Base-by-base conservation (phyloP, 2,329 filamentous ascomycete genomes). In the Escovopsis sp. region DNA sequence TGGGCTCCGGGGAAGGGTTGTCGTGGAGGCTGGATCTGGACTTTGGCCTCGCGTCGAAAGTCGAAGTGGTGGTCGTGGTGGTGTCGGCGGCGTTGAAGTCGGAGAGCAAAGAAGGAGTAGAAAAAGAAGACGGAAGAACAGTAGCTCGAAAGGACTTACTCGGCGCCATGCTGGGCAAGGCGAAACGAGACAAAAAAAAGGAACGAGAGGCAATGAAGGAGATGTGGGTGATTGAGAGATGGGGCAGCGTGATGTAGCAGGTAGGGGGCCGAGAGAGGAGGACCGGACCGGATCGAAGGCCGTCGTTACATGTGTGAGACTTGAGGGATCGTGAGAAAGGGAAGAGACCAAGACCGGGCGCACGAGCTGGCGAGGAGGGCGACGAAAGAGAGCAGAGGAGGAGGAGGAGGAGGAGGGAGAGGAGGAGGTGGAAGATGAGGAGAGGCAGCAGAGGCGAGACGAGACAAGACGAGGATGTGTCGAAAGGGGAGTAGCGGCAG, bases 101-200 rank as follows among this genome's bases (percentile, higher is more conserved):
- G 36, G 49, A 47, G 37, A 48, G 41, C 49, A 48, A 31, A 47
- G 31, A 54, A 40, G 38, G 48, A 46, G 42, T 49, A 50, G 47
- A 61, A 52, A 43, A 57, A 54, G 53, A 54, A 45, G 54, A 50
- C 44, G 54, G 49, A 43, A 61, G 49, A 36, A 54, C 45, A 39
- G 53, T 51, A 35, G 54, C 52, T 49, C 56, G 51, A 46, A 55
- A 51, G 42, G 56, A 63, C 59, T 63, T 65, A 59, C 57, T 58
- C 48, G 61, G 61, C 51, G 60, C 55, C 60, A 63, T 64, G 45
- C 47, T 57, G 55, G 54, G 54, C 49, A 51, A 50, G 21, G 21
- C 21, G 10, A 10, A 5, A 23, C 21, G 21, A 23, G 21, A 23
- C 6, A 23, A 5, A 23, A 23, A 23, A 2, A 23, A n/a, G 10